Base-by-base conservation (phyloP, 2,329 filamentous ascomycete species). In the Talaromyces sp. region DNA sequence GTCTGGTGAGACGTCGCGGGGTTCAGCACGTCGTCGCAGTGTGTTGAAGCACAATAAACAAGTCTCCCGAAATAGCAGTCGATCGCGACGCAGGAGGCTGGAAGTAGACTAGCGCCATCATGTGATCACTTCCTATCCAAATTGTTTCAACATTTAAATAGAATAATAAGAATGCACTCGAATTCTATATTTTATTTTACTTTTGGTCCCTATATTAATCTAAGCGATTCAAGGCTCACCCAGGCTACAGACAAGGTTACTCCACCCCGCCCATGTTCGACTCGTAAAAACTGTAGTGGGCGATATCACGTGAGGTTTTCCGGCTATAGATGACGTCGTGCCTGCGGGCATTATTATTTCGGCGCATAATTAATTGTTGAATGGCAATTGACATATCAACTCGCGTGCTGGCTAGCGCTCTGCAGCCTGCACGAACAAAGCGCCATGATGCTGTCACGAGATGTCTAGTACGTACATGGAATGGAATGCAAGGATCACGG, bases 41-140 rank as follows among this genome's bases (percentile, higher is more conserved):
- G 52, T 23, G 12, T 14, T n/a, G 36, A 53, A 60, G 42, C 51
- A 60, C 57, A 57, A 65, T 72, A 75, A 75, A 76, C 73, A 75
- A 73, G 65, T 68, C 69, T 72, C 73, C 73, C 69, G 61, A 74
- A 72, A 63, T 61, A 72, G 73, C 69, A 72, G 68, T 54, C n/a
- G n/a, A 27, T 27, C 61, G 61, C 56, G 36, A 62, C 60, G 56
- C 44, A 23, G n/a, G 42, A 47, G 42, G 10, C 56, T 56, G 28
- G 4, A 62, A 58, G 40, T 30, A 40, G 56, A 27, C 53, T 59
- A 56, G 56, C n/a, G 30, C 9, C 9, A n/a, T 50, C 60, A 62
- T 57, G 56, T 62, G 60, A 59, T 12, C 27, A 5, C 33, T 12
- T 30, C 2, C 5, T 47, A n/a, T 18, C 12, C 5, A 33, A 8